A percentile compares a stretch with the other conserved stretches of the same genome.
phyloP scores from a whole-genome alignment of 768 basidiomycete genomes.

The Steccherinum ochraceum region DNA sequence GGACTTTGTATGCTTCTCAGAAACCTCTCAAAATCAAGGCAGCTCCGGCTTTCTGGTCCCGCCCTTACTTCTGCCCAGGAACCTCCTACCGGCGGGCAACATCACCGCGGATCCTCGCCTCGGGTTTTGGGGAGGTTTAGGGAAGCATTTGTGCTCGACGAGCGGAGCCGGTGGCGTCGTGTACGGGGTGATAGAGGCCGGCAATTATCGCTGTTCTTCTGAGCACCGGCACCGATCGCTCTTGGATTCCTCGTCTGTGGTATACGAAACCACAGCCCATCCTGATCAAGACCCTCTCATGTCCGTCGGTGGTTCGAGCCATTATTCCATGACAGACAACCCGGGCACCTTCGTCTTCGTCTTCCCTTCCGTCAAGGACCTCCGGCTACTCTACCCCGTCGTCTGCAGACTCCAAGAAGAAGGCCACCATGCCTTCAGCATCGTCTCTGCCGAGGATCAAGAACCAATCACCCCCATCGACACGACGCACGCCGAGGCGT shows the following conservation, averaged over 20 bases:
- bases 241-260: neutral
- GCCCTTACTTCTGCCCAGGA: constrained; percentile 46
- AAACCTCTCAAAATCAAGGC: constrained; percentile 21
- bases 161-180: constrained; percentile 33
- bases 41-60: constrained; percentile 50
- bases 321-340: neutral
- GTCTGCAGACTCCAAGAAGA: constrained; percentile 28
- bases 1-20: constrained; percentile 20
- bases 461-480: neutral
- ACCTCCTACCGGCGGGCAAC: constrained; percentile 21
- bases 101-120: constrained; percentile 11
- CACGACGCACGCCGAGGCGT: neutral
- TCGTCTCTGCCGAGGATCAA: constrained; percentile 1
- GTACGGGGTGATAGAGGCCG: constrained; percentile 5
- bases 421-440: constrained; percentile 23
- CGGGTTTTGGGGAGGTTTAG: constrained; percentile 24
- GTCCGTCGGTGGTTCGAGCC: too few relatives aligned
- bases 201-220: constrained; percentile 8
- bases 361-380: constrained; percentile 29
- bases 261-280: neutral
- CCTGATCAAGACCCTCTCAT: neutral
- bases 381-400: constrained; percentile 26
- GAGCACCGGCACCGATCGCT: constrained; percentile 2
- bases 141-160: constrained; percentile 17
- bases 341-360: constrained; percentile 27